These are phyloP conservation scores for Apiospora arundinis DNA, from an alignment of 2,329 filamentous ascomycete species.

Conservation along the genomic window DNA sequence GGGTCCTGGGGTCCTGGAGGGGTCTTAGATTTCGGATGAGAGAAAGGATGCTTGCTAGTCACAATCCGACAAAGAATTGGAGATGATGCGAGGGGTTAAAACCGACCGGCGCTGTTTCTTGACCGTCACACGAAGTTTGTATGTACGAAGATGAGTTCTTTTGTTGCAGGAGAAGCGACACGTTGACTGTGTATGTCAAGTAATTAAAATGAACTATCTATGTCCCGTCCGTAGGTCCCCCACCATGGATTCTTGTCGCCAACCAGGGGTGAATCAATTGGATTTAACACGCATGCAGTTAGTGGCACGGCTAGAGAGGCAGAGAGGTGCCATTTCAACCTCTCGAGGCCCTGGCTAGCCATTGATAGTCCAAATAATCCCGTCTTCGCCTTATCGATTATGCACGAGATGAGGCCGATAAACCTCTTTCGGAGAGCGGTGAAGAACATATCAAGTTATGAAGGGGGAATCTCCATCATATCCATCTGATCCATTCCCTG, in stretches of 20 bases:
- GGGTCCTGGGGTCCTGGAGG: not conserved
- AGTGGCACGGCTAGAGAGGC: not conserved
- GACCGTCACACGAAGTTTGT: not conserved
- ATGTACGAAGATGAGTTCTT: not conserved
- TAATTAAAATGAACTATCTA: not conserved
- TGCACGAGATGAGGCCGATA: not conserved
- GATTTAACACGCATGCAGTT: not conserved
- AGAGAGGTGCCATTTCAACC: not conserved
- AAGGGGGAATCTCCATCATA: not conserved
- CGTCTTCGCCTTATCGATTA: not conserved
- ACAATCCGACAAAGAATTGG: not conserved
- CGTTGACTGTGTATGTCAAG: not conserved
- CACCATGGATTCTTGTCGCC: not conserved
- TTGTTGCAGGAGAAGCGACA: not conserved
- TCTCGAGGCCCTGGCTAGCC: not conserved
- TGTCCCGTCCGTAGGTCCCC: not conserved
- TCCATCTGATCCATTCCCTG: not conserved
- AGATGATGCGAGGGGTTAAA: not conserved
- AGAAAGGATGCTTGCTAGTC: not conserved
- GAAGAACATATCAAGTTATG: not conserved
- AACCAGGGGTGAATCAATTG: not conserved
- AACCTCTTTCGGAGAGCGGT: slow-evolving; percentile 8
- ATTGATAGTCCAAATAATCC: slow-evolving; percentile 1
- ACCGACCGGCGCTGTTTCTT: not conserved
- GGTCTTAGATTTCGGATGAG: not conserved